Conservation (phyloP, 345 rosid genomes). For the Pugionium dolabratum region DNA sequence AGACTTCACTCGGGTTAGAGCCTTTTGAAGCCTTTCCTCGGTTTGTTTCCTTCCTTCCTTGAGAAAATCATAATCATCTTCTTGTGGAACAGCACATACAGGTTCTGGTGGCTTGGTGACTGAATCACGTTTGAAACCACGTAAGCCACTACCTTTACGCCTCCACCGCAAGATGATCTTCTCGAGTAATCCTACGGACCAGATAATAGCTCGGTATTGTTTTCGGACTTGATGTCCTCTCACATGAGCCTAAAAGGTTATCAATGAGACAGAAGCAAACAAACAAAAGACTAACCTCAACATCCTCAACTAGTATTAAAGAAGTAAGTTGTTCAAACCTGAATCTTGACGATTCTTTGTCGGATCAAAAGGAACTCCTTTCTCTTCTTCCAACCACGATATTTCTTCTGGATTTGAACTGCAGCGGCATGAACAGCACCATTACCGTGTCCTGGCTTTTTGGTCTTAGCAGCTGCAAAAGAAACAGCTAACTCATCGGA, state of each 20-base stretch:
- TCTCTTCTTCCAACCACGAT: constrained; percentile 87
- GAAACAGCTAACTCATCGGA: constrained; percentile 68
- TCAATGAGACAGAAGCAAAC: constrained; percentile 17
- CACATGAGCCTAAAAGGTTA: constrained; percentile 68
- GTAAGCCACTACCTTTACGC: constrained; percentile 85
- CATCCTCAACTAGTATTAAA: not conserved
- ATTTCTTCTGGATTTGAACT: constrained; percentile 78
- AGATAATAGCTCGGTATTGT: constrained; percentile 61
- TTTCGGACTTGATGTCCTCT: constrained; percentile 93
- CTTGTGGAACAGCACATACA: constrained; percentile 40
- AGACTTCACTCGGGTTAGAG: constrained; percentile 87
- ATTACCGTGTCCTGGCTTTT: constrained; percentile 45
- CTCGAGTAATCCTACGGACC: constrained; percentile 93
- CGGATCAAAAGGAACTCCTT: constrained; percentile 78
- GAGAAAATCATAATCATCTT: constrained; percentile 85
- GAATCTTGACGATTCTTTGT: constrained; percentile 83
- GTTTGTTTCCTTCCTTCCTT: constrained; percentile 87
- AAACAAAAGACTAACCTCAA: not conserved
- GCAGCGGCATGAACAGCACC: constrained; percentile 74
- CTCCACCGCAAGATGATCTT: constrained; percentile 91
- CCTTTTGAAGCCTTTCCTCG: constrained; percentile 78
- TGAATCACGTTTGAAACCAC: constrained; percentile 71
- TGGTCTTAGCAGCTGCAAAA: constrained; percentile 50
- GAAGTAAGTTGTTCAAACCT: constrained; percentile 47
- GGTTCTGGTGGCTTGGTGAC: constrained; percentile 45